Percentiles rank a stretch among this genome's conserved stretches.
Evolutionary conservation across 1,139 yeast genomes (phyloP).

Genomic region (Suhomyces yuchorum): DNA sequence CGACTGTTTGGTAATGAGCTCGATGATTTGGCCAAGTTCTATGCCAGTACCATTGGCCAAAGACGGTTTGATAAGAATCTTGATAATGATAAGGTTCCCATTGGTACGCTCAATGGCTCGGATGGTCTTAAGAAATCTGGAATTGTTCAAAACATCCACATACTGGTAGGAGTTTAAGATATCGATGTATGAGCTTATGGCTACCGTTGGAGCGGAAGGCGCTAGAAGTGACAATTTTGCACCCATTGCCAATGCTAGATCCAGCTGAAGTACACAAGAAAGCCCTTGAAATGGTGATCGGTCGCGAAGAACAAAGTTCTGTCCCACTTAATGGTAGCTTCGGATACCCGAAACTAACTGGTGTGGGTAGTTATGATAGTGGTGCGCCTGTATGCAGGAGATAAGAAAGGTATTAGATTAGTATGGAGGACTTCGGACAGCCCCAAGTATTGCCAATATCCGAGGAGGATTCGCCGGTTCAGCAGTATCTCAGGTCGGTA

Average conservation of each 20-base stretch:
- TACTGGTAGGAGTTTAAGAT: conserved; percentile 76
- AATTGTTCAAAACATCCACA: conserved; percentile 67
- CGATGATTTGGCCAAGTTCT: conserved; percentile 36
- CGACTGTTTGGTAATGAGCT: conserved; percentile 38
- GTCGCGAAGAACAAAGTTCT: background rate
- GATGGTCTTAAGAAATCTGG: conserved; percentile 84
- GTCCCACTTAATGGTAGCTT: background rate
- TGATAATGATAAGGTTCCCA: conserved; percentile 69
- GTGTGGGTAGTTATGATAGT: background rate
- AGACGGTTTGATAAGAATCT: conserved; percentile 78
- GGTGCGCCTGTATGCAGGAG: background rate
- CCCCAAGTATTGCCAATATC: conserved; percentile 27
- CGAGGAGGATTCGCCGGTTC: conserved; percentile 21
- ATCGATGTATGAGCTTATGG: conserved; percentile 84
- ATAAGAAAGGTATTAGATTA: conserved; percentile 6
- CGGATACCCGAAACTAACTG: background rate
- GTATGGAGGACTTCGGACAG: conserved; percentile 25
- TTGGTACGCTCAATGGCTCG: conserved; percentile 66
- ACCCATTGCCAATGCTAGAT: conserved; percentile 57
- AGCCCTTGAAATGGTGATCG: background rate
- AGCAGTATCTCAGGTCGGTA: conserved; percentile 31
- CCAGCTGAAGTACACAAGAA: background rate
- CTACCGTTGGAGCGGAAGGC: conserved; percentile 91
- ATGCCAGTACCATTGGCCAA: conserved; percentile 28
- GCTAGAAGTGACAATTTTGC: conserved; percentile 82